Conservation (phyloP, 2,329 filamentous ascomycete species). For the Cladorrhinum sp. region DNA sequence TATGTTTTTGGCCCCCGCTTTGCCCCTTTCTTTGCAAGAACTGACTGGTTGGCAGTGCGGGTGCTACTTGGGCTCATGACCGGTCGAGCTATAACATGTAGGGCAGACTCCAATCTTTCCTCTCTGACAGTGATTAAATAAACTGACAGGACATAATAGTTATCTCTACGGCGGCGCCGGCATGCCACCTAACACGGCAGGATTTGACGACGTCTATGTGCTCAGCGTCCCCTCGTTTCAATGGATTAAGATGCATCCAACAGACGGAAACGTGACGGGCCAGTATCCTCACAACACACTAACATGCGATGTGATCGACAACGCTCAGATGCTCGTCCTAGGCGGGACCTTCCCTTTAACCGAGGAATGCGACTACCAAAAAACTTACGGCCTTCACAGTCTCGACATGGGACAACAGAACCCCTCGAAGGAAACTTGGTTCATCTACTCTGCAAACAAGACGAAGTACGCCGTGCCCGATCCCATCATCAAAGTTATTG, state of each 20-base stretch:
- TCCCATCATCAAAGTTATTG: constrained; percentile 48
- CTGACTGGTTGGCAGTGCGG: constrained; percentile 40
- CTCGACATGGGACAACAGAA: constrained; percentile 52
- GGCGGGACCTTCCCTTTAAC: constrained; percentile 55
- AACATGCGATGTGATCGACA: constrained; percentile 55
- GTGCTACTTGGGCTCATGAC: constrained; percentile 57
- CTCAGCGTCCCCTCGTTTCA: constrained; percentile 60
- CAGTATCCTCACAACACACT: constrained; percentile 51
- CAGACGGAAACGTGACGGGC: constrained; percentile 38
- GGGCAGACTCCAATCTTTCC: constrained; percentile 2
- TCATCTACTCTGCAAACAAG: constrained; percentile 47
- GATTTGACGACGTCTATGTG: constrained; percentile 62
- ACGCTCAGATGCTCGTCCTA: constrained; percentile 60
- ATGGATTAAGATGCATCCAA: constrained; percentile 57
- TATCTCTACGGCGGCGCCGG: constrained; percentile 60
- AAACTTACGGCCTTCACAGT: constrained; percentile 55
- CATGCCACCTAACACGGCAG: constrained; percentile 44
- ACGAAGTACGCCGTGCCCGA: constrained; percentile 54
- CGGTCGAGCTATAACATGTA: constrained; percentile 64
- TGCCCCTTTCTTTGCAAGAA: background rate
- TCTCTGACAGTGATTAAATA: background rate
- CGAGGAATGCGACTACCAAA: constrained; percentile 50
- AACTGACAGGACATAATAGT: constrained; percentile 33
- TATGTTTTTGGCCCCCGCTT: background rate
- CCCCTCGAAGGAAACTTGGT: constrained; percentile 46